phyloP scores from a whole-genome alignment of 345 rosid genomes.

The Ceriops tagal region DNA sequence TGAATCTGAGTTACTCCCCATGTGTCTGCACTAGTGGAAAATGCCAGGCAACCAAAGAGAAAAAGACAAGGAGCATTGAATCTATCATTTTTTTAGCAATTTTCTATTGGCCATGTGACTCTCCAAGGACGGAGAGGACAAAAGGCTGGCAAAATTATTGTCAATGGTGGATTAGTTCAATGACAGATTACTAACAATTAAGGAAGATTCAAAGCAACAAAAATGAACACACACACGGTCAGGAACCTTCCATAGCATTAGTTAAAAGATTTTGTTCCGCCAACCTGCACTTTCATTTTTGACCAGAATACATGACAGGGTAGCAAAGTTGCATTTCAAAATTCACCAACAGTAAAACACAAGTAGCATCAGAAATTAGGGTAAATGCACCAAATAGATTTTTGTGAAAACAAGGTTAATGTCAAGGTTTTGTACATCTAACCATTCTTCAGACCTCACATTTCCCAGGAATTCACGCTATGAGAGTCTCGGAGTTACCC shows the following conservation, averaged over 20 bases:
- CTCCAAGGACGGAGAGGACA: conserved; percentile 15
- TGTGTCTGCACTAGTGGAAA: conserved; percentile 28
- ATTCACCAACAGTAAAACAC: no score
- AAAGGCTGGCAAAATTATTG: conserved; percentile 1
- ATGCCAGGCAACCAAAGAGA: conserved; percentile 10
- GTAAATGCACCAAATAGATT: no score
- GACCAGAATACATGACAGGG: no score
- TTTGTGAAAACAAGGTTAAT: no score
- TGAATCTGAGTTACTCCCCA: conserved; percentile 7
- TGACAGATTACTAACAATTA: conserved; percentile 4
- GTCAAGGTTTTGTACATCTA: no score
- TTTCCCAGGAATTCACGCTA: no score
- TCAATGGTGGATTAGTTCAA: conserved; percentile 16
- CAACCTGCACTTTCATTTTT: background rate
- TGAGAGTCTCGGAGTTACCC: no score
- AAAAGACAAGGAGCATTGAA: background rate
- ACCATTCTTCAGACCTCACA: no score
- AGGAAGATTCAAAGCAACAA: background rate
- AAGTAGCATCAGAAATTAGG: no score
- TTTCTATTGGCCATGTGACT: conserved; percentile 39
- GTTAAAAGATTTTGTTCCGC: no score
- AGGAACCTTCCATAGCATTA: background rate
- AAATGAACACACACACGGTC: background rate
- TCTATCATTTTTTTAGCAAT: conserved; percentile 16
- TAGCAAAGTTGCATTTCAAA: no score